Base-by-base conservation (phyloP, 164 flowering plant species). In the Stephania yunnanensis region DNA sequence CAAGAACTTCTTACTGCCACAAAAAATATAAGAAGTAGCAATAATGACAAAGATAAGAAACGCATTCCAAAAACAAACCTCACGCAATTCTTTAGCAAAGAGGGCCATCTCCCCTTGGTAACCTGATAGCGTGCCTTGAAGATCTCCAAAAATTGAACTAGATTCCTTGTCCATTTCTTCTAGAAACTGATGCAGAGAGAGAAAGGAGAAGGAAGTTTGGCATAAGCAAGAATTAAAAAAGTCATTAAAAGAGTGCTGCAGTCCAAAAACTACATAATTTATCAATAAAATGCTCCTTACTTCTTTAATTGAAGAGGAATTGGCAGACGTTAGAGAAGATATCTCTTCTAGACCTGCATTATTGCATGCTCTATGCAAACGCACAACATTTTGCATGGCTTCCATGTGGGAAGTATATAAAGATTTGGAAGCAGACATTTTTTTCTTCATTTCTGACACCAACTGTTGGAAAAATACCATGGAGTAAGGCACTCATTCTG, bases 361-460 rank as follows among this genome's bases (percentile, higher is more conserved):
- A 46, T 82, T 80, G 79, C 84, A 81, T 6, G 98, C 90, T 78
- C 86, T 91, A 79, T 94, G 97, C 89, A 92, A 81, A 31, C 89
- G 88, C 44, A 92, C 97, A 70, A 91, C 92, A 86, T 96, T 94
- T 86, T 92, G 95, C 68, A 90, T 78, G 6, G 89, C 97, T 86
- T 94, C 97, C 69, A 96, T 73, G 78, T 94, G 97, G 64, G 97
- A 94, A 50, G 85, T 71, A 76, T 83, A 91, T 78, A 90, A 71
- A 70, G 88, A 79, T 86, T 83, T 87, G 65, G 92, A 89, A 80
- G 87, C 73, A 20, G 78, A 69, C 29, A 94, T 78, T 81, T 91
- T 94, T 71, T 85, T 82, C 85, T 87, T 94, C 76, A 96, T 68
- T 55, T 90, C 91, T 42, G 72, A 20, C 42, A 87, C 75, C 15